Evolutionary conservation across 2,329 filamentous ascomycete genomes (phyloP).

Genomic region (Lasiodiplodia hormozganensis): DNA sequence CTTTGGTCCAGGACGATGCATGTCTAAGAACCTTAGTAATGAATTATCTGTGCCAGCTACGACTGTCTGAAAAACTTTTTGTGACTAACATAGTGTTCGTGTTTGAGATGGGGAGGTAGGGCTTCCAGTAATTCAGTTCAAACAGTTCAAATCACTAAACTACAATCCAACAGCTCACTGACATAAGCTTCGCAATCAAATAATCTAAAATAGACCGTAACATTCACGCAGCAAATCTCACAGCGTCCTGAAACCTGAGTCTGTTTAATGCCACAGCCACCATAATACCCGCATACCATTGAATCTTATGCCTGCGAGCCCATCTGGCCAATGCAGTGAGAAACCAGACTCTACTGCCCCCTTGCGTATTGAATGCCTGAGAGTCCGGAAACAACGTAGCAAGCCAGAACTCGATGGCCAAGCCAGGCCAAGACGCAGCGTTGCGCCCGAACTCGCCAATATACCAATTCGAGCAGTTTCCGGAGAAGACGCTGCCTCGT

Average conservation of each 20-base stretch:
- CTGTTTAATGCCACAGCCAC: background rate
- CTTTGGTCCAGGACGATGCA: too few species aligned
- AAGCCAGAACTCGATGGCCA: constrained; percentile 42
- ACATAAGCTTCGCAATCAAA: too few species aligned
- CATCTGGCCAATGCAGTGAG: constrained; percentile 18
- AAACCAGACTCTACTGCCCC: constrained; percentile 31
- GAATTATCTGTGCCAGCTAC: too few species aligned
- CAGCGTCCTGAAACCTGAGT: background rate
- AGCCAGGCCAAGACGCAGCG: constrained; percentile 47
- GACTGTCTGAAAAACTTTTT: too few species aligned
- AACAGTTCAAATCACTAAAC: too few species aligned
- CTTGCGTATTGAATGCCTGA: constrained; percentile 28
- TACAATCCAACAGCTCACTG: too few species aligned
- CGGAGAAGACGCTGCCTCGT: constrained; percentile 45
- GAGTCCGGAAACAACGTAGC: constrained; percentile 37
- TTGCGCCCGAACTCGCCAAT: constrained; percentile 49
- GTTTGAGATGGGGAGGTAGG: too few species aligned
- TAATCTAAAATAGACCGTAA: too few species aligned
- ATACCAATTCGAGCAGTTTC: constrained; percentile 53
- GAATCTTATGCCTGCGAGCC: background rate
- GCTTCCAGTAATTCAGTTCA: too few species aligned
- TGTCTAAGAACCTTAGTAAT: too few species aligned
- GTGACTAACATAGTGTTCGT: too few species aligned
- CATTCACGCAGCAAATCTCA: too few species aligned
- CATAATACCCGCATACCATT: background rate